phyloP scores from a whole-genome alignment of 2,329 filamentous ascomycete genomes.

The Didymella segeticola region DNA sequence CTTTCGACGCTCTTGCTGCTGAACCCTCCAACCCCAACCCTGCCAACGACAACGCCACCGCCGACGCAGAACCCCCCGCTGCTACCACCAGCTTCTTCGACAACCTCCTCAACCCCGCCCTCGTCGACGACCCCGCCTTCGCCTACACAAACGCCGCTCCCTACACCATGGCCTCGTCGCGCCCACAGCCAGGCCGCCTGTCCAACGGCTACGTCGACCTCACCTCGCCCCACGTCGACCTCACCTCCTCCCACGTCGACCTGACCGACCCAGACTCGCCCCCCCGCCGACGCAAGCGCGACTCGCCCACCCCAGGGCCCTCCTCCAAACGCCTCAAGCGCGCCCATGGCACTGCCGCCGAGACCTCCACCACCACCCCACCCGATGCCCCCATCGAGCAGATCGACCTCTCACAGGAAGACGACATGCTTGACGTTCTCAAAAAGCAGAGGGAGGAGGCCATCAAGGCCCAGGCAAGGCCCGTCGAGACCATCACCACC shows the following conservation, averaged over 20 bases:
- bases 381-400: slow-evolving; percentile 50
- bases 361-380: slow-evolving; percentile 1
- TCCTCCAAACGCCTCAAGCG: slow-evolving; percentile 42
- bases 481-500: slow-evolving; percentile 48
- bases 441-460: slow-evolving; percentile 62
- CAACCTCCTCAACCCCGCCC: slow-evolving; percentile 15
- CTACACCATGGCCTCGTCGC: slow-evolving; percentile 23
- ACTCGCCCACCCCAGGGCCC: slow-evolving; percentile 35
- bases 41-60: not conserved
- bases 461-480: slow-evolving; percentile 53
- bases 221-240: slow-evolving; percentile 24
- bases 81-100: slow-evolving; percentile 6
- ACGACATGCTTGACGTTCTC: slow-evolving; percentile 53
- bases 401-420: slow-evolving; percentile 58
- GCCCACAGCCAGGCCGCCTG: slow-evolving; percentile 31
- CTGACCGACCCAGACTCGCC: slow-evolving; percentile 28
- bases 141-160: slow-evolving; percentile 19
- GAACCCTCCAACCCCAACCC: not conserved
- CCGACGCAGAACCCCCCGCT: not conserved
- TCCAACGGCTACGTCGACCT: slow-evolving; percentile 49
- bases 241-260: slow-evolving; percentile 16
- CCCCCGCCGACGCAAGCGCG: slow-evolving; percentile 28
- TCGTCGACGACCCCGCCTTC: slow-evolving; percentile 5
- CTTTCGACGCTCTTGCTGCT: not conserved
- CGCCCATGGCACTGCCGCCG: slow-evolving; percentile 20